These are phyloP conservation scores for Hygrophorus russula DNA, from an alignment of 768 basidiomycete species.

Conservation along the genomic window DNA sequence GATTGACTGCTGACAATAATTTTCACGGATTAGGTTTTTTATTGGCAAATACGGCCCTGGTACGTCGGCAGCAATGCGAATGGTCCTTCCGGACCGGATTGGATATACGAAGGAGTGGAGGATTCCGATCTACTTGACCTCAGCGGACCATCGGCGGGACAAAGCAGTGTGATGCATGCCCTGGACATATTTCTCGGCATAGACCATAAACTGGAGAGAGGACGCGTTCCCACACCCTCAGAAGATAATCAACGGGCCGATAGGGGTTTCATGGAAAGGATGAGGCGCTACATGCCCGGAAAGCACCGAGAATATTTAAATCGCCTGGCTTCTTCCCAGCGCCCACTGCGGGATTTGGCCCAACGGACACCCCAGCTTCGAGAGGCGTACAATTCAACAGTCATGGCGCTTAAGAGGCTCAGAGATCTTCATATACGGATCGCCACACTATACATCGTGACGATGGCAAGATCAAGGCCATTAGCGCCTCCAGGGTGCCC, in stretches of 20 bases:
- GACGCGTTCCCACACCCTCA: constrained; percentile 59
- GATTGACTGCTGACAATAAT: too few species aligned
- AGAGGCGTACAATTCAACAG: constrained; percentile 71
- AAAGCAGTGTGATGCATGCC: constrained; percentile 85
- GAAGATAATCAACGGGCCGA: constrained; percentile 54
- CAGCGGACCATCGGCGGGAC: constrained; percentile 89
- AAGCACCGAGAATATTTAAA: constrained; percentile 78
- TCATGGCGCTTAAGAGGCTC: constrained; percentile 70
- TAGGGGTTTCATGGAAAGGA: constrained; percentile 80
- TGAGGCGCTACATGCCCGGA: constrained; percentile 93
- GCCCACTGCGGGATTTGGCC: constrained; percentile 53
- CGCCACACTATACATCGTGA: constrained; percentile 79
- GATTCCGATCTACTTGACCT: constrained; percentile 48
- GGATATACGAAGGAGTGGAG: constrained; percentile 74
- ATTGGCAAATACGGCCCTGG: constrained; percentile 88
- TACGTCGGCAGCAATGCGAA: constrained; percentile 71
- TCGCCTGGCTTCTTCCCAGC: constrained; percentile 48
- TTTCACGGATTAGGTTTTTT: constrained; percentile 40
- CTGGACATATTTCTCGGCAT: constrained; percentile 81
- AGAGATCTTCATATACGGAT: constrained; percentile 85
- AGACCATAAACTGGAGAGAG: constrained; percentile 71
- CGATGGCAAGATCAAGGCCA: constrained; percentile 60
- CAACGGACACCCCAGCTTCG: constrained; percentile 44
- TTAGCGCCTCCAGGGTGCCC: constrained; percentile 35
- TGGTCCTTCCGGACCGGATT: constrained; percentile 36